phyloP scores from a whole-genome alignment of 2,329 filamentous ascomycete species.

The Botrytis fragariae region DNA sequence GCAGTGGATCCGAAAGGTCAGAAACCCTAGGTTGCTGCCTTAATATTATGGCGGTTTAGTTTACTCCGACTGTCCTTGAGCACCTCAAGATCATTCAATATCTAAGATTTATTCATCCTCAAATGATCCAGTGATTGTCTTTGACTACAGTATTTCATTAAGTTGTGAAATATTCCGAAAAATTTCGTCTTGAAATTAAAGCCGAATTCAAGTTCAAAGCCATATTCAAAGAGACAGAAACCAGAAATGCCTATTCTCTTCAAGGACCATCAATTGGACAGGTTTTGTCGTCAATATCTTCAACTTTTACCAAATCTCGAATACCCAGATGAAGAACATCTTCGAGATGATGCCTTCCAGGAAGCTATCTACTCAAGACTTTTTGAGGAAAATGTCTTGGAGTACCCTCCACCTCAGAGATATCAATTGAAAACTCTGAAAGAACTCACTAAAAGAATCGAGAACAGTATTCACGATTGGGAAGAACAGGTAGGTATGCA shows the following conservation, averaged over 20 bases:
- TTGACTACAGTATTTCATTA: not conserved
- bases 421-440: conserved; percentile 76
- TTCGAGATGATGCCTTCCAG: conserved; percentile 64
- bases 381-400: conserved; percentile 58
- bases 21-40: conserved; percentile 28
- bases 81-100: not conserved
- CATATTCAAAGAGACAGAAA: not conserved
- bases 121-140: conserved; percentile 18
- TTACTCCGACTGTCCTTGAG: not conserved
- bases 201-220: not conserved
- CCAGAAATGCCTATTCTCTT: not conserved
- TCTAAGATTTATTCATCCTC: not conserved
- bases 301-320: conserved; percentile 67
- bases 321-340: conserved; percentile 57
- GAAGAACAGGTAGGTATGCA: conserved; percentile 75
- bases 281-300: conserved; percentile 73
- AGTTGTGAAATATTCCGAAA: conserved; percentile 3
- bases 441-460: conserved; percentile 65
- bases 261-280: conserved; percentile 42
- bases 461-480: conserved; percentile 73
- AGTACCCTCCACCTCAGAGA: conserved; percentile 60
- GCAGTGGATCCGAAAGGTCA: conserved; percentile 21
- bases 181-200: not conserved
- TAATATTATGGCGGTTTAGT: not conserved
- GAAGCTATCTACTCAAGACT: conserved; percentile 62